Evolutionary conservation across 176 grass and related monocot species (phyloP).

Genomic region (Zea mays): Zm-B73-REFERENCE-NAM-5.0 NC_050102.1:32190001-32190500

Average conservation of each 20-base stretch:
- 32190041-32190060: too few relatives aligned
- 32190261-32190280: background rate
- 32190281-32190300: background rate
- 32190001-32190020: too few relatives aligned
- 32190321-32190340: background rate
- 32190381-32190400: background rate
- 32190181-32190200: background rate
- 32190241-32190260: background rate
- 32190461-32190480: background rate
- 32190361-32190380: background rate
- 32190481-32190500: background rate
- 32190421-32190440: background rate
- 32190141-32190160: background rate
- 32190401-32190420: background rate
- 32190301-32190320: background rate
- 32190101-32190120: too few relatives aligned
- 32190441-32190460: background rate
- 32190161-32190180: background rate
- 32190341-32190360: background rate
- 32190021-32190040: too few relatives aligned
- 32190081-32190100: too few relatives aligned
- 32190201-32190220: constrained; percentile 20
- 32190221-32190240: background rate
- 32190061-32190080: too few relatives aligned
- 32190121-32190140: background rate